Conservation (phyloP, 129 eudicot genomes). For the Solidago caesia region DNA sequence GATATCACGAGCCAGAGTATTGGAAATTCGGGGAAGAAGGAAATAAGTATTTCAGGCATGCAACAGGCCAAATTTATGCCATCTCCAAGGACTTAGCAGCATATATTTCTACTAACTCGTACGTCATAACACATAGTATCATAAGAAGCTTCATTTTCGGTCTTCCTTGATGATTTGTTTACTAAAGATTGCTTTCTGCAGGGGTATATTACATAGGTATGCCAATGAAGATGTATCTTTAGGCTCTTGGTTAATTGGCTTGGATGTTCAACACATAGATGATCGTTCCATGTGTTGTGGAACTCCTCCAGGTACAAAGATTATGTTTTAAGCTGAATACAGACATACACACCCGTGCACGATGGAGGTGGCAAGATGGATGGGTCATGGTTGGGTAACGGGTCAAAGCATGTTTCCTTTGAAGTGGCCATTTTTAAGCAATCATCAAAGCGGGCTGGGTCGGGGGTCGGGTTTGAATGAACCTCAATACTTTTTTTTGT, state of each 20-base stretch:
- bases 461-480: background rate
- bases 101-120: slow-evolving; percentile 68
- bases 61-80: slow-evolving; percentile 85
- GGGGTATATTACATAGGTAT: slow-evolving; percentile 65
- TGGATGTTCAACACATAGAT: slow-evolving; percentile 76
- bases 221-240: slow-evolving; percentile 84
- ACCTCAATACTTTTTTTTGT: background rate
- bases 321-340: background rate
- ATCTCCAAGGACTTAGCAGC: slow-evolving; percentile 73
- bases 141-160: slow-evolving; percentile 9
- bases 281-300: slow-evolving; percentile 87
- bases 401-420: background rate
- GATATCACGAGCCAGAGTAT: slow-evolving; percentile 77
- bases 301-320: slow-evolving; percentile 66
- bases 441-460: background rate
- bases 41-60: slow-evolving; percentile 80
- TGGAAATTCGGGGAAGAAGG: slow-evolving; percentile 91
- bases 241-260: slow-evolving; percentile 83
- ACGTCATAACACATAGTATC: slow-evolving; percentile 7
- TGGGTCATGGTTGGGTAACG: background rate
- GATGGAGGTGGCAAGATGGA: background rate
- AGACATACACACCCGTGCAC: background rate
- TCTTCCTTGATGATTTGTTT: background rate
- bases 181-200: slow-evolving; percentile 22
- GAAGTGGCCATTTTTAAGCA: background rate